Evolutionary conservation across 2,329 filamentous ascomycete species (phyloP).

Genomic region (Penicillium frequentans): DNA sequence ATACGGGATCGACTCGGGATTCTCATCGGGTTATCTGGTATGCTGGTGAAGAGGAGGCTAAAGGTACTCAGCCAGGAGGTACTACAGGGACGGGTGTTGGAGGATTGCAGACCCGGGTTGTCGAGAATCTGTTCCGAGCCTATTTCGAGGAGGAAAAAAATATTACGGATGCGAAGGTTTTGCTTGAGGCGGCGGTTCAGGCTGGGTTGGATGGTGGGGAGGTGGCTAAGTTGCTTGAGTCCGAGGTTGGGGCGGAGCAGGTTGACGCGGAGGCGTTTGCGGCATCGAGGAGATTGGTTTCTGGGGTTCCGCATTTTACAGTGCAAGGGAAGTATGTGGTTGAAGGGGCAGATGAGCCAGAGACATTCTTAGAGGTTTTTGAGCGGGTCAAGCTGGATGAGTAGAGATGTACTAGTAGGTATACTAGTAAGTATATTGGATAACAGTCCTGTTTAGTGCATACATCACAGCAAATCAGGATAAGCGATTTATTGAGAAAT

Average conservation of each 20-base stretch:
- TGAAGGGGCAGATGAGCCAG: constrained; percentile 70
- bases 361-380: constrained; percentile 67
- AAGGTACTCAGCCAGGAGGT: not conserved
- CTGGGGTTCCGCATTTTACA: constrained; percentile 73
- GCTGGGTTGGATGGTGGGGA: constrained; percentile 56
- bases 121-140: constrained; percentile 63
- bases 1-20: constrained; percentile 74
- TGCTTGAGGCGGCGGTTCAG: constrained; percentile 54
- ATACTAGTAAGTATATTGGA: not conserved
- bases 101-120: constrained; percentile 59
- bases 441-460: not conserved
- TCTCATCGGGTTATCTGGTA: constrained; percentile 76
- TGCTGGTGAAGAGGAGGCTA: constrained; percentile 53
- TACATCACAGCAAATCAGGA: not conserved
- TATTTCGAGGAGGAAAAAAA: constrained; percentile 68
- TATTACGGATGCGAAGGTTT: constrained; percentile 58
- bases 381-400: constrained; percentile 55
- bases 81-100: constrained; percentile 27
- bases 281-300: constrained; percentile 56
- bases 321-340: constrained; percentile 68
- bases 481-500: not conserved
- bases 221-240: constrained; percentile 55
- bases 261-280: constrained; percentile 59
- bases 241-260: constrained; percentile 56
- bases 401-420: not conserved